Conservation (phyloP, 306 rosid species). For the Glycine latifolia region DNA sequence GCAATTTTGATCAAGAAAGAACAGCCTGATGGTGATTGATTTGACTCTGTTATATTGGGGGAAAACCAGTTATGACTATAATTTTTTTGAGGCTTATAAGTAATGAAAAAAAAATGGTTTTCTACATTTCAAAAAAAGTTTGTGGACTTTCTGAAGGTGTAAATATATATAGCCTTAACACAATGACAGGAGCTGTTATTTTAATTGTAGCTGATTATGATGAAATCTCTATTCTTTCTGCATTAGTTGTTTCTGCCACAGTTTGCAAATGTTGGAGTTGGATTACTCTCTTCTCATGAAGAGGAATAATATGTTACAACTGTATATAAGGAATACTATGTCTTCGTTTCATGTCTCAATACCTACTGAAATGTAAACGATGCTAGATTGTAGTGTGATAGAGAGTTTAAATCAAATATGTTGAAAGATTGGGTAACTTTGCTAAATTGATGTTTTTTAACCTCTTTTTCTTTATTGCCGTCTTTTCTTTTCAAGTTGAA, state of each 20-base stretch:
- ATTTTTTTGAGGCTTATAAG: conserved; percentile 1
- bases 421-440: neutral
- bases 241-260: conserved; percentile 31
- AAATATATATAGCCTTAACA: neutral
- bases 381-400: conserved; percentile 6
- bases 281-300: conserved; percentile 9
- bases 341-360: neutral
- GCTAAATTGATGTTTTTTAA: neutral
- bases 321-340: conserved; percentile 18
- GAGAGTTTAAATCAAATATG: conserved; percentile 11
- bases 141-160: neutral
- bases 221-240: neutral
- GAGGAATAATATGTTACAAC: neutral
- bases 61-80: neutral
- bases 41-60: neutral
- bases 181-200: neutral
- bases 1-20: conserved; percentile 20
- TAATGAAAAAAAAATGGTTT: neutral
- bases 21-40: neutral
- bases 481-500: neutral
- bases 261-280: conserved; percentile 36
- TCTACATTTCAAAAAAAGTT: neutral
- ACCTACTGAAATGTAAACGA: neutral
- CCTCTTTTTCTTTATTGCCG: neutral
- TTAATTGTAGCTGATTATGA: conserved; percentile 29